Evolutionary conservation across 805 yeast genomes (phyloP).

Genomic region (Pichia membranifaciens): DNA sequence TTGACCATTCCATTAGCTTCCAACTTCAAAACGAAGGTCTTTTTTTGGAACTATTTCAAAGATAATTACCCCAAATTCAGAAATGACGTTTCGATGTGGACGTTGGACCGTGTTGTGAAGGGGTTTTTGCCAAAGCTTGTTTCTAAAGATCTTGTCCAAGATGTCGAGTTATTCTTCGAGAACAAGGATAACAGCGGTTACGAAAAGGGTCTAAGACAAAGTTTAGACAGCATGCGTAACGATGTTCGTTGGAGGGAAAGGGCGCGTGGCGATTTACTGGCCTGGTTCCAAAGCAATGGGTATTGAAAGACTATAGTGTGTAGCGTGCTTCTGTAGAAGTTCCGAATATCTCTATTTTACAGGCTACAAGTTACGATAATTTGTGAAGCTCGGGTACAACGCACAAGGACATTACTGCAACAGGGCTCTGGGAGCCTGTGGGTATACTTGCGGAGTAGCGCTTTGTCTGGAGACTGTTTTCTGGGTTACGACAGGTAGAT

Average conservation of each 20-base stretch:
- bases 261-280: constrained; percentile 36
- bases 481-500: too few relatives aligned
- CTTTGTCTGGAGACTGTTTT: too few relatives aligned
- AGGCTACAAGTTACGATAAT: too few relatives aligned
- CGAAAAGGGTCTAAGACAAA: constrained; percentile 52
- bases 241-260: constrained; percentile 47
- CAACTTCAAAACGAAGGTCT: constrained; percentile 38
- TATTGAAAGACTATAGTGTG: constrained; percentile 9
- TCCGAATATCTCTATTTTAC: too few relatives aligned
- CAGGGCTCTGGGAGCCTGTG: too few relatives aligned
- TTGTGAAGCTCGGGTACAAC: too few relatives aligned
- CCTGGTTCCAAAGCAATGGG: constrained; percentile 31
- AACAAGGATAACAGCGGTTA: constrained; percentile 46
- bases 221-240: constrained; percentile 48
- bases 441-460: too few relatives aligned
- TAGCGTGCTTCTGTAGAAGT: too few relatives aligned
- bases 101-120: constrained; percentile 31
- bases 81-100: constrained; percentile 34
- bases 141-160: constrained; percentile 31
- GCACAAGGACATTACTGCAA: too few relatives aligned
- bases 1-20: constrained; percentile 41
- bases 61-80: constrained; percentile 41
- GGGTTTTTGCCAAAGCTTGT: constrained; percentile 32
- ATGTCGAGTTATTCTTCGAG: constrained; percentile 39
- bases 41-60: constrained; percentile 46